A percentile compares a stretch with the other conserved stretches of the same genome.
Evolutionary conservation across 768 basidiomycete species (phyloP).

Genomic region (Leucocoprinus leucothites): DNA sequence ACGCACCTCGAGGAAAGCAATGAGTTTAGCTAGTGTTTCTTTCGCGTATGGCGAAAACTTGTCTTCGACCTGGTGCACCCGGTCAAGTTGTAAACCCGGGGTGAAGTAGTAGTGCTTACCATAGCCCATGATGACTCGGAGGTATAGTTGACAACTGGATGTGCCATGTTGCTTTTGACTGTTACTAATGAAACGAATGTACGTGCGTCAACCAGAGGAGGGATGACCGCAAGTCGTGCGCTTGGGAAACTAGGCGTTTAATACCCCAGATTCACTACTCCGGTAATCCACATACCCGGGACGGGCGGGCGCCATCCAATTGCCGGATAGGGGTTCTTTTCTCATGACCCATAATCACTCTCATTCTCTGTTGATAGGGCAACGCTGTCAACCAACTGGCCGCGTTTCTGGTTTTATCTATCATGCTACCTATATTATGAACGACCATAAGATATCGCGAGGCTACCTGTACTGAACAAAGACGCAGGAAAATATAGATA

Average conservation of each 20-base stretch:
- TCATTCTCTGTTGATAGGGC: no score
- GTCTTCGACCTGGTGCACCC: slow-evolving; percentile 65
- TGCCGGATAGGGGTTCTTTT: slow-evolving; percentile 1
- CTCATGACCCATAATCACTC: no score
- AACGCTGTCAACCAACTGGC: no score
- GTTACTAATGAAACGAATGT: not conserved
- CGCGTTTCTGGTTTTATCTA: no score
- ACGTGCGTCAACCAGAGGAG: not conserved
- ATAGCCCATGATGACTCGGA: slow-evolving; percentile 87
- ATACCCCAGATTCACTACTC: not conserved
- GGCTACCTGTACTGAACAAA: not conserved
- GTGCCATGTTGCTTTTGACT: slow-evolving; percentile 55
- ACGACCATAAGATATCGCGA: no score
- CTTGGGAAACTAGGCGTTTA: not conserved
- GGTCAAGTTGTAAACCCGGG: not conserved
- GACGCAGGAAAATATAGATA: slow-evolving; percentile 5
- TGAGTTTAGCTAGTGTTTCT: slow-evolving; percentile 78
- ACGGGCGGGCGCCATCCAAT: not conserved
- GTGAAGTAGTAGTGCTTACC: slow-evolving; percentile 35
- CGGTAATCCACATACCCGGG: slow-evolving; percentile 1
- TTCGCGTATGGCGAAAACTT: slow-evolving; percentile 91
- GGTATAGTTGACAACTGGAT: slow-evolving; percentile 75
- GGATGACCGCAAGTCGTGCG: not conserved
- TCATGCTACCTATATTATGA: no score
- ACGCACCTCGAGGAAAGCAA: slow-evolving; percentile 79